phyloP scores from a whole-genome alignment of 2,329 filamentous ascomycete genomes.

The Xylaria sp. region DNA sequence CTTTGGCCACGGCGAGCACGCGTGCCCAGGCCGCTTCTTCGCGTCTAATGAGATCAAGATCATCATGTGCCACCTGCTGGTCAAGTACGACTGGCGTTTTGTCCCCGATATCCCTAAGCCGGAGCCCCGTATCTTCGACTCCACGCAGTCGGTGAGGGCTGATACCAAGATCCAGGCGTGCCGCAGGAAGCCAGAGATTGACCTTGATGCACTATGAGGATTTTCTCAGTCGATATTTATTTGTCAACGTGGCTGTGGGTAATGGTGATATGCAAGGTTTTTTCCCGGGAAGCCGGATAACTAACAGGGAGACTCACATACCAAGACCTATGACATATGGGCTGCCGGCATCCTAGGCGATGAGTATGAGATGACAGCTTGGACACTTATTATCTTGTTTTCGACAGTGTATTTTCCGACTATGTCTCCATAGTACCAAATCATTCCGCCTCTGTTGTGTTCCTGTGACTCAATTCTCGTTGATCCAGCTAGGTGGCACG shows the following conservation, averaged over 20 bases:
- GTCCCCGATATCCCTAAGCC: slow-evolving; percentile 44
- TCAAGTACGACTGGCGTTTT: slow-evolving; percentile 51
- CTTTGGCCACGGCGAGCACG: slow-evolving; percentile 57
- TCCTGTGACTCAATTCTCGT: slow-evolving; percentile 15
- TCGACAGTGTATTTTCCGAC: not conserved
- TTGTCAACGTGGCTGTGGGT: not conserved
- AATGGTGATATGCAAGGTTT: not conserved
- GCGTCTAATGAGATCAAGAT: slow-evolving; percentile 43
- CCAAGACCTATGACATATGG: not conserved
- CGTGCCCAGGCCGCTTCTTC: slow-evolving; percentile 48
- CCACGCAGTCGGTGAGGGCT: slow-evolving; percentile 31
- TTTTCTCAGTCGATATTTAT: not conserved
- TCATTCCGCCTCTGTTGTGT: not conserved
- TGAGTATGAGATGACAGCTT: not conserved
- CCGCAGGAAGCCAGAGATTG: slow-evolving; percentile 46
- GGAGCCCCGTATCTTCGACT: slow-evolving; percentile 40
- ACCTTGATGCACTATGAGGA: slow-evolving; percentile 43
- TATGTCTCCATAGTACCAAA: slow-evolving; percentile 1
- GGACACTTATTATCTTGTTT: not conserved
- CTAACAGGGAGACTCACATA: not conserved
- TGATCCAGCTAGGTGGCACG: not conserved
- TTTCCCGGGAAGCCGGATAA: not conserved
- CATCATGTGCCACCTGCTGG: slow-evolving; percentile 43
- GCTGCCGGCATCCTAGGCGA: not conserved
- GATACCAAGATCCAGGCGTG: slow-evolving; percentile 45